Base-by-base conservation (phyloP, 805 yeast species). In the Yamadazyma akitaensis region DNA sequence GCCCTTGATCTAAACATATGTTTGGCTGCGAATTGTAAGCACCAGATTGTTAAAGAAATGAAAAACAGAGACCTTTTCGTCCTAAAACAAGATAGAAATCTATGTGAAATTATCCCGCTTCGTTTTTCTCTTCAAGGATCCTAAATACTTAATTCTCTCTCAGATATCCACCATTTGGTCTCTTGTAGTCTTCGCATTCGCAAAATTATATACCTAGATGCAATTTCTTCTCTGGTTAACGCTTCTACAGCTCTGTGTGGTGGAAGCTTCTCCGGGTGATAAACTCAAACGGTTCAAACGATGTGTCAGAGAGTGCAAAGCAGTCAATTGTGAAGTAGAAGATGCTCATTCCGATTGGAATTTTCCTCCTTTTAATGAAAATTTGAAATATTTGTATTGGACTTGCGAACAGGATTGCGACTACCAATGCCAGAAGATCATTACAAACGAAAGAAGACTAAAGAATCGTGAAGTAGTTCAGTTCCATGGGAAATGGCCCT, bases 401-500 rank as follows among this genome's bases (percentile, higher is more conserved):
- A 78, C 79, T 47, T 88, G 96, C 60, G 65, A 65, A 2, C 76
- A 82, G 25, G 83, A 94, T 59, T 94, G 99, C 66, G 98, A 94
- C 65, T 94, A 94, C 64, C 85, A 82, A 55, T 94, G 99, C 63
- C 98, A 94, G 63, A 82, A 89, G 46, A 61, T 80, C 8, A 70
- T 92, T 38, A 90, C 96, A 0, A 57, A 59, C 1, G 68, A 77
- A 33, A 71, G 96, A 18, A 64, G 68, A 13, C 53, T 47, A 0
- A 53, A 65, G 2, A 72, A 75, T n/a, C 73, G 76, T 49, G 83
- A 81, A 46, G 68, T 88, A 0, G 75, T 76, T 35, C 99, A 94
- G 63, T 94, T 88, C 67, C 97, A 94, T 64, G 99, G 99, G 0
- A 94, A 94, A 68, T 94, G 99, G 99, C 98, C 98, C 2, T 94